Base-by-base conservation (phyloP, 495 filamentous ascomycete genomes). In the Paragyromitra xinjiangensis region DNA sequence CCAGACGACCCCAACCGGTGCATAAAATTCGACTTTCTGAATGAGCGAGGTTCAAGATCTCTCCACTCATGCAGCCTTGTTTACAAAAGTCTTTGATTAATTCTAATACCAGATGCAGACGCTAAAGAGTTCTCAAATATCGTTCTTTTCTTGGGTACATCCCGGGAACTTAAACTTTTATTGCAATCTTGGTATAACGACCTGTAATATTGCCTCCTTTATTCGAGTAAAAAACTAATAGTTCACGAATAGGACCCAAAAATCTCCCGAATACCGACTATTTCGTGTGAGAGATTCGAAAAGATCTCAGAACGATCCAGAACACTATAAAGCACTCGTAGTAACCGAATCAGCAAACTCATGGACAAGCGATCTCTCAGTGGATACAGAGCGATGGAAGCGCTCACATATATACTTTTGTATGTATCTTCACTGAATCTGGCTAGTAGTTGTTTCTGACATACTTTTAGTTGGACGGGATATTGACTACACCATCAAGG, bases 331-430 rank as follows among this genome's bases (percentile, higher is more conserved):
- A 42, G 62, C 26, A 6, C 24, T 73, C 26, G 63, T 73, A 45
- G 61, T 73, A 22, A 73, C 61, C 11, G 66, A 66, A 39, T 34
- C 34, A 14, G 34, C 29, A 45, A 45, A 66, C 34, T 42, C 45
- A 19, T 39, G 45, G 50, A 67, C 58, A 39, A 29, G 16, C 22
- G 39, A 22, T 19, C 12, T 53, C 22, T 69, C 51, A 29, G 14
- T 16, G 37, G 62, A n/a, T 12, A 58, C 19, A 12, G 61, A 66
- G 14, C 14, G 19, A n/a, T 73, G 70, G 70, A 45, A 45, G 8
- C 70, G 50, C 50, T 73, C 70, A n/a, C 61, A 66, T 24, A 34
- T 73, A 22, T 59, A 66, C n/a, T 65, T 73, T 34, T 73, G 70
- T 73, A 66, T 56, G 62, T 45, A 11, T 11, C 8, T n/a, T 7